Conservation (phyloP, 2,329 filamentous ascomycete genomes). For the Didymella exigua region DNA sequence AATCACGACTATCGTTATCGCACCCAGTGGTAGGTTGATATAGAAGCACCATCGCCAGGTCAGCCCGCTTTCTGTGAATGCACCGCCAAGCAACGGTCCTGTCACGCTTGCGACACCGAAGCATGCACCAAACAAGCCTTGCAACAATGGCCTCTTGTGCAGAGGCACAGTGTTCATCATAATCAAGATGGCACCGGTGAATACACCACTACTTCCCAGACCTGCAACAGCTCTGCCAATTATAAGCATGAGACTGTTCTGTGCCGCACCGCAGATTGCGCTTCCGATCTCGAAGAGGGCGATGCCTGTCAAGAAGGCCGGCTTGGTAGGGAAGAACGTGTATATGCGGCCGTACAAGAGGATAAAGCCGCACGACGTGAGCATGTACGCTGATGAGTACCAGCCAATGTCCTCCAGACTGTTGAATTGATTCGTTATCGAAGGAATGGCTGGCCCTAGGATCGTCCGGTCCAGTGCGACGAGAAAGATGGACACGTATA, state of each 20-base stretch:
- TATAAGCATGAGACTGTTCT: constrained; percentile 36
- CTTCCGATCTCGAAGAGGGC: constrained; percentile 58
- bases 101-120: constrained; percentile 49
- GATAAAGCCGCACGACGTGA: constrained; percentile 49
- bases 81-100: constrained; percentile 53
- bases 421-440: constrained; percentile 54
- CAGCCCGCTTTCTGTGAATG: constrained; percentile 49
- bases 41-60: constrained; percentile 55
- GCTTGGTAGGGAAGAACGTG: constrained; percentile 57
- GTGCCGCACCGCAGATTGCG: constrained; percentile 57
- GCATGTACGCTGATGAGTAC: constrained; percentile 50
- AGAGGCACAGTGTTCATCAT: constrained; percentile 47
- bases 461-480: constrained; percentile 52
- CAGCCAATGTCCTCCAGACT: constrained; percentile 52
- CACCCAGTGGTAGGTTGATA: constrained; percentile 61
- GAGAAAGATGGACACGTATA: constrained; percentile 44
- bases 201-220: constrained; percentile 39
- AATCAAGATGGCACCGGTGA: constrained; percentile 43
- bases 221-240: constrained; percentile 41
- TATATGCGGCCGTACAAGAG: constrained; percentile 55
- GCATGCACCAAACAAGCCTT: constrained; percentile 49
- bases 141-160: constrained; percentile 50
- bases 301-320: constrained; percentile 57
- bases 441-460: constrained; percentile 53
- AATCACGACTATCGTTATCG: constrained; percentile 45